Evolutionary conservation across 2,329 filamentous ascomycete genomes (phyloP), one percentile per base, ranked within the genome.

Genomic region (Aspergillus sojae): DNA sequence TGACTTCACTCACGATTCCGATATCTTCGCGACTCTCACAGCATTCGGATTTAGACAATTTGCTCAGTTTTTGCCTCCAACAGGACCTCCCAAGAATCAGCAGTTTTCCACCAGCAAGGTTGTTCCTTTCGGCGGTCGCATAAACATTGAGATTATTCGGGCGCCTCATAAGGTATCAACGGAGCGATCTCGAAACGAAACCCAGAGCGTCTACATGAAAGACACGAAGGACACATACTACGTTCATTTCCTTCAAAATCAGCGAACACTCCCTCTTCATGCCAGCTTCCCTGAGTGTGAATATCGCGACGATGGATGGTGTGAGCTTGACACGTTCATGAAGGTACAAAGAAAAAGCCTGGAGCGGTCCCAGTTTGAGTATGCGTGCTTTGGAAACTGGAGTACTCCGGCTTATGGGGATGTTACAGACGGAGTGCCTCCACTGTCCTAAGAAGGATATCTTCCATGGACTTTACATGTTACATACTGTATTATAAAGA

Each of bases 31-130:
- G 16, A 16, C 16, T 2, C 46, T 50, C 11, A 88, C 89, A 0
- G 91, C 91, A 0, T 91, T 94, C 64, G 90, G 90, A 1, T 81
- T 93, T 54, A 86, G 62, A 19, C 91, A 93, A 71, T 93, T 94
- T 71, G 80, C 83, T 1, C 80, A 85, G 23, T 78, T 85, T 16
- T 80, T 93, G 4, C 86, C 88, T 0, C 84, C 85, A 0, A 83
- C 16, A 4, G 57, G 57, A 5, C 57, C 57, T 10, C 57, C 57
- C 1, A 5, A 84, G 12, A 76, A 82, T 5, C 87, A 89, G 72
- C 84, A 88, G 59, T 86, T 92, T 58, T 86, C 88, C 32, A 85
- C 92, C 14, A 85, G 86, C 1, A 86, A 91, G 69, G 71, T 93
- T 23, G 88, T 88, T 53, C 91, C 91, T 0, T 93, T 93, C 69